phyloP scores from a whole-genome alignment of 805 yeast genomes.

The Saccharomycopsis synnaedendra region DNA sequence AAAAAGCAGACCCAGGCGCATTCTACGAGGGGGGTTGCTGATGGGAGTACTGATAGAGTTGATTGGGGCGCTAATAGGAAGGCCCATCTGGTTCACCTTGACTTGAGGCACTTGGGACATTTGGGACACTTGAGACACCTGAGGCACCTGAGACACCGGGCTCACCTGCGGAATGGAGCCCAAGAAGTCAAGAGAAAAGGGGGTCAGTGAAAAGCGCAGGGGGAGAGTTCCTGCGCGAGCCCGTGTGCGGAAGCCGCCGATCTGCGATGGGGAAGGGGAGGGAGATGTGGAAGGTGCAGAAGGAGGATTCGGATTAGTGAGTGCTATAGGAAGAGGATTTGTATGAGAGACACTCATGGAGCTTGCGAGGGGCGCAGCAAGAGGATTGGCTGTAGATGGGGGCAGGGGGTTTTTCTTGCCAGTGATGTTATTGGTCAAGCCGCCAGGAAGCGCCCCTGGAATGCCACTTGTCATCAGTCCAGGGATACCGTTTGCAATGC shows the following conservation, averaged over 20 bases:
- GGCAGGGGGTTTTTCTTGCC: too few relatives aligned
- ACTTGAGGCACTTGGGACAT: slow-evolving; percentile 1
- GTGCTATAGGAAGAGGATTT: too few relatives aligned
- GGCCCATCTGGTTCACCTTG: neutral
- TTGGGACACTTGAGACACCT: neutral
- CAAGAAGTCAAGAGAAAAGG: slow-evolving; percentile 14
- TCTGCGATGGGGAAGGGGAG: slow-evolving; percentile 17
- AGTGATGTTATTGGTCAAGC: too few relatives aligned
- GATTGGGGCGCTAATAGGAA: slow-evolving; percentile 4
- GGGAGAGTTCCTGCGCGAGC: slow-evolving; percentile 77
- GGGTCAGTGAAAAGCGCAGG: slow-evolving; percentile 31
- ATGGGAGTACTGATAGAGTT: neutral
- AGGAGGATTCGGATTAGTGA: too few relatives aligned
- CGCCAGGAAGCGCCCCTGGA: too few relatives aligned
- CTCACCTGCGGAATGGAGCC: slow-evolving; percentile 16
- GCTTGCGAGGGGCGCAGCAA: too few relatives aligned
- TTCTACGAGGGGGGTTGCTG: neutral
- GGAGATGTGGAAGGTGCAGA: too few relatives aligned
- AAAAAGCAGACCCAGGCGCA: too few relatives aligned
- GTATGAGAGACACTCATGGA: too few relatives aligned
- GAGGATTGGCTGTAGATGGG: too few relatives aligned
- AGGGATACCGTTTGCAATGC: too few relatives aligned
- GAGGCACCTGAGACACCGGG: slow-evolving; percentile 14
- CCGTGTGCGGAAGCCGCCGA: slow-evolving; percentile 37
- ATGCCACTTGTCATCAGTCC: too few relatives aligned